phyloP scores from a whole-genome alignment of 2,329 filamentous ascomycete genomes.

The Bipolaris cookei region DNA sequence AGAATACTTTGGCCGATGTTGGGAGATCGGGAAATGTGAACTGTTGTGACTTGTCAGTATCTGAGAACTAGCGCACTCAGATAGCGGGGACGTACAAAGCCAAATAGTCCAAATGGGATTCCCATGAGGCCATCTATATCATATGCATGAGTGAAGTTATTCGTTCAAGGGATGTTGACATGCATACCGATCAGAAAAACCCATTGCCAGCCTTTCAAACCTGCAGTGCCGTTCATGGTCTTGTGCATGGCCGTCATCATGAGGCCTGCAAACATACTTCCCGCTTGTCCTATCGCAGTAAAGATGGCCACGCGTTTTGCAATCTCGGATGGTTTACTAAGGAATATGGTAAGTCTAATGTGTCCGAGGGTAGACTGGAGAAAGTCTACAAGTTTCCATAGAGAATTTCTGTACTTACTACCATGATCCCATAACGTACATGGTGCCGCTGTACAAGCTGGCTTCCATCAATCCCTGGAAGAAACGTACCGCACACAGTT shows the following conservation, averaged over 20 bases:
- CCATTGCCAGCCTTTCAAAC: slow-evolving; percentile 35
- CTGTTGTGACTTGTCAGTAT: slow-evolving; percentile 3
- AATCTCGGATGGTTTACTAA: slow-evolving; percentile 32
- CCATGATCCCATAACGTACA: slow-evolving; percentile 36
- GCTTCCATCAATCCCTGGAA: slow-evolving; percentile 32
- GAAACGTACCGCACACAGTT: slow-evolving; percentile 31
- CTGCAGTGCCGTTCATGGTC: slow-evolving; percentile 27
- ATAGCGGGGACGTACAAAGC: slow-evolving; percentile 20
- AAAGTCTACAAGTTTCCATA: not conserved
- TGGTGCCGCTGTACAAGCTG: slow-evolving; percentile 29
- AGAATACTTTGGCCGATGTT: slow-evolving; percentile 18
- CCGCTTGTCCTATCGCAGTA: slow-evolving; percentile 29
- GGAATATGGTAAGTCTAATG: not conserved
- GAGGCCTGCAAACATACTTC: slow-evolving; percentile 37
- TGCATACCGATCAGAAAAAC: slow-evolving; percentile 31
- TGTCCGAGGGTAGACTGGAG: not conserved
- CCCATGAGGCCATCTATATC: slow-evolving; percentile 31
- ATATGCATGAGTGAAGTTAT: not conserved
- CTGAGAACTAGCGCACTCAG: not conserved
- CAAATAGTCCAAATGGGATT: slow-evolving; percentile 30
- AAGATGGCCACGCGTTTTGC: slow-evolving; percentile 36
- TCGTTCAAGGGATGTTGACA: not conserved
- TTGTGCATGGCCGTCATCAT: slow-evolving; percentile 39
- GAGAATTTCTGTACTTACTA: slow-evolving; percentile 28
- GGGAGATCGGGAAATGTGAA: slow-evolving; percentile 34